Base-by-base conservation (phyloP, 2,329 filamentous ascomycete species). In the Hansfordia pulvinata region DNA sequence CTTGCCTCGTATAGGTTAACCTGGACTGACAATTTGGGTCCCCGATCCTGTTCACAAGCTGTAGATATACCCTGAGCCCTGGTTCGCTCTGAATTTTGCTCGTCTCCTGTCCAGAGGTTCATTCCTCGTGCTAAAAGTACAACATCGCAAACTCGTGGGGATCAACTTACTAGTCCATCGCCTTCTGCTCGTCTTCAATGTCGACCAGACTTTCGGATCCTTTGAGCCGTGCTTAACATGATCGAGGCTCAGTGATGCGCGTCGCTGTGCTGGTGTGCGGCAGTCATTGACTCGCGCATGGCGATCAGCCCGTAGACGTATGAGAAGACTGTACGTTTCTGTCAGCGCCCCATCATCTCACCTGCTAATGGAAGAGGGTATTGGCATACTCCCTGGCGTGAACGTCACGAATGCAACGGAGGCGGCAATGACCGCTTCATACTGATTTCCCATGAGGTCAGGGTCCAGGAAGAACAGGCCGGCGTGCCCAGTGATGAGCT, bases 401-500 rank as follows among this genome's bases (percentile, higher is more conserved):
- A 62, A 35, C 2, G 49, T 35, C 12, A 66, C 41, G 31, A 69
- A 69, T 6, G 49, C 54, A 22, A 54, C 43, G 28, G 51, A 54
- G 32, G 60, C 60, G 5, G 53, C 51, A 20, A 54, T 46, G 12
- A 64, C 54, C 10, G 58, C 55, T 35, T 57, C 54, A 20, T 53
- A 46, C 16, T 52, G 53, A 11, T 40, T 30, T 23, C 55, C 55
- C 34, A 62, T 53, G 28, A 54, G 41, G 5, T 49, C 40, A 27
- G 54, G 50, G 35, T 68, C 58, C 27, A 69, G 48, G 55, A 63
- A 68, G 44, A 63, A 67, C 35, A 64, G 64, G 8, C 63, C 49
- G 29, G 47, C 53, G 26, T 53, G 52, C 18, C 55, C 56, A 2
- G 62, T 67, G 27, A 58, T 27, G 15, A 53, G 40, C 35, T 56